Percentiles rank a stretch among this genome's conserved stretches.
Conservation (phyloP, 129 eudicot genomes). For the Pseudognaphalium luteoalbum region DNA sequence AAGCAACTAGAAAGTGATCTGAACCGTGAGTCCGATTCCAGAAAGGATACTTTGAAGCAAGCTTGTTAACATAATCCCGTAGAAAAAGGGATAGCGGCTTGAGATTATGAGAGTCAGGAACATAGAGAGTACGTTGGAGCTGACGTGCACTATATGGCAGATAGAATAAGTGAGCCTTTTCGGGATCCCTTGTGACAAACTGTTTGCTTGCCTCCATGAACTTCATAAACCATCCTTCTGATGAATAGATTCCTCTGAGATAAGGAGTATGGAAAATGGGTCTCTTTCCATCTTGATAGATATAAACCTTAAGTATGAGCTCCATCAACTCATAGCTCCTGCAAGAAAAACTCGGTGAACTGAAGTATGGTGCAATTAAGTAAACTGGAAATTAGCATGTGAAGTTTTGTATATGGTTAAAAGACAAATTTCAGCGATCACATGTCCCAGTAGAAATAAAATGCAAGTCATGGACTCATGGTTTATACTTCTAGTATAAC, state of each 20-base stretch:
- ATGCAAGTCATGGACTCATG: background rate
- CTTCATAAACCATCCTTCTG: constrained; percentile 99
- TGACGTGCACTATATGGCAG: constrained; percentile 92
- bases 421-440: background rate
- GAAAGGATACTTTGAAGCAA: constrained; percentile 87
- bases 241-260: constrained; percentile 80
- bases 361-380: background rate
- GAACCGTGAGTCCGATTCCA: constrained; percentile 92
- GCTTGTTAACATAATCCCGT: constrained; percentile 65
- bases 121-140: constrained; percentile 62
- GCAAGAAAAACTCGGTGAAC: constrained; percentile 14
- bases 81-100: constrained; percentile 59
- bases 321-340: constrained; percentile 98
- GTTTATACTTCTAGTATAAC: too few relatives aligned
- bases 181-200: constrained; percentile 71
- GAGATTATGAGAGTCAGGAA: constrained; percentile 62
- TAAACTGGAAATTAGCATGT: background rate
- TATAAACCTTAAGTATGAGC: constrained; percentile 72
- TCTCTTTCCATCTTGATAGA: constrained; percentile 71
- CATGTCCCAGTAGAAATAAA: background rate
- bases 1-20: constrained; percentile 91
- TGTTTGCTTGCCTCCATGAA: constrained; percentile 63
- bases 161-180: constrained; percentile 90
- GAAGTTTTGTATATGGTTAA: background rate
- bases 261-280: constrained; percentile 79